Percentiles rank a stretch among this genome's conserved stretches.
phyloP scores from a whole-genome alignment of 2,329 filamentous ascomycete genomes.

The Lasiodiplodia hormozganensis region DNA sequence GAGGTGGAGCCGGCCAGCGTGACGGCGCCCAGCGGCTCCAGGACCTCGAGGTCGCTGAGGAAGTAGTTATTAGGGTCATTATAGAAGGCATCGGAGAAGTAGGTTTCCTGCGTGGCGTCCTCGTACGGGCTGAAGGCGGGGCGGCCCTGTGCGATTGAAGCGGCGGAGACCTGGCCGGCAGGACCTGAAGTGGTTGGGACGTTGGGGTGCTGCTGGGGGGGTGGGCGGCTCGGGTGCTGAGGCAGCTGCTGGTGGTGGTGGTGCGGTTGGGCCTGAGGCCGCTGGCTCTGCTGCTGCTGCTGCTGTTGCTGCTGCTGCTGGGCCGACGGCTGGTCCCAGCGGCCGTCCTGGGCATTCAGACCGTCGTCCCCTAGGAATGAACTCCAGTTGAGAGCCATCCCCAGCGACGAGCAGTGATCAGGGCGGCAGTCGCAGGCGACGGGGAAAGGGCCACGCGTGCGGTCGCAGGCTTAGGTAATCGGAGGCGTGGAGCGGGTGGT shows the following conservation, averaged over 20 bases:
- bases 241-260: conserved; percentile 17
- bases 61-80: conserved; percentile 49
- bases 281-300: conserved; percentile 1
- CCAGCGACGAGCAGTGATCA: conserved; percentile 32
- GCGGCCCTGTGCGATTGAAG: conserved; percentile 30
- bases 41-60: conserved; percentile 47
- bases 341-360: conserved; percentile 46
- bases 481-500: conserved; percentile 7
- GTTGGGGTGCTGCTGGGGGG: background rate
- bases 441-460: conserved; percentile 26
- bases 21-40: conserved; percentile 44
- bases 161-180: conserved; percentile 9
- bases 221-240: conserved; percentile 3
- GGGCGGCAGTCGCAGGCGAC: conserved; percentile 12
- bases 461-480: conserved; percentile 29
- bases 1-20: conserved; percentile 43
- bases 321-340: conserved; percentile 38
- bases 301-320: background rate
- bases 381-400: conserved; percentile 50
- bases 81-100: conserved; percentile 45
- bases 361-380: conserved; percentile 46
- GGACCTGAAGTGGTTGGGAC: conserved; percentile 13
- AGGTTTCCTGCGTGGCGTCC: conserved; percentile 42
- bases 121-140: conserved; percentile 43
- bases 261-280: background rate